A percentile compares a stretch with the other conserved stretches of the same genome.
These are phyloP conservation scores for Heritiera littoralis DNA, from an alignment of 345 rosid species.

Conservation along the genomic window DNA sequence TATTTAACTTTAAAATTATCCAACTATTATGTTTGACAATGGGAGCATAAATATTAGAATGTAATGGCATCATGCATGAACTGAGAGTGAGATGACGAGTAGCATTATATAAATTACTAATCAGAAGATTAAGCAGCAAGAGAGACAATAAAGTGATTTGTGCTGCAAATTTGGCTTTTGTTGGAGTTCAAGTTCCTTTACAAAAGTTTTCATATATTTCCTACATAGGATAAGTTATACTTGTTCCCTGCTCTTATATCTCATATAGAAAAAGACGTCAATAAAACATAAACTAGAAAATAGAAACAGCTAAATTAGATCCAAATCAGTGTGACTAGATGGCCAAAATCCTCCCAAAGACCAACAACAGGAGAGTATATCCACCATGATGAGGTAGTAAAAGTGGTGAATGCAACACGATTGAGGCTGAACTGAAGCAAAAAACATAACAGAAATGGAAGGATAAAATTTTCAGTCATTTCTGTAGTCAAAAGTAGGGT, in stretches of 20 bases:
- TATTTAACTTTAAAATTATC: not conserved
- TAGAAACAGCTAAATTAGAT: not conserved
- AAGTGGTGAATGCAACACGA: not conserved
- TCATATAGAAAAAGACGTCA: not conserved
- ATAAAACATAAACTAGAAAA: not conserved
- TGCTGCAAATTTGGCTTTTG: not conserved
- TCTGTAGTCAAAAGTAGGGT: not conserved
- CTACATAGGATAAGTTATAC: not conserved
- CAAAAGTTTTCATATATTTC: not conserved
- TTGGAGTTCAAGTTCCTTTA: not conserved
- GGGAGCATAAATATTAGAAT: not conserved
- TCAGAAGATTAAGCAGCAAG: not conserved
- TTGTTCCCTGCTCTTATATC: not conserved
- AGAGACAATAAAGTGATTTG: not conserved
- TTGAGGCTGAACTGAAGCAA: not conserved
- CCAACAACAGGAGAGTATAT: not conserved
- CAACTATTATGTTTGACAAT: not conserved
- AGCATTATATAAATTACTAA: not conserved
- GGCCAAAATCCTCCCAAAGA: not conserved
- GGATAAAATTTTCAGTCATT: not conserved
- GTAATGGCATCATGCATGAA: conserved; percentile 2
- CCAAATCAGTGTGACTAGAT: not conserved
- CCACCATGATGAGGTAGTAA: not conserved
- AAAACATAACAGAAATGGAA: not conserved
- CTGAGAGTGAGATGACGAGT: not conserved